Percentiles rank a stretch among this genome's conserved stretches.
Conservation (phyloP, 164 flowering plant species). For the Stephania cephalantha region DNA sequence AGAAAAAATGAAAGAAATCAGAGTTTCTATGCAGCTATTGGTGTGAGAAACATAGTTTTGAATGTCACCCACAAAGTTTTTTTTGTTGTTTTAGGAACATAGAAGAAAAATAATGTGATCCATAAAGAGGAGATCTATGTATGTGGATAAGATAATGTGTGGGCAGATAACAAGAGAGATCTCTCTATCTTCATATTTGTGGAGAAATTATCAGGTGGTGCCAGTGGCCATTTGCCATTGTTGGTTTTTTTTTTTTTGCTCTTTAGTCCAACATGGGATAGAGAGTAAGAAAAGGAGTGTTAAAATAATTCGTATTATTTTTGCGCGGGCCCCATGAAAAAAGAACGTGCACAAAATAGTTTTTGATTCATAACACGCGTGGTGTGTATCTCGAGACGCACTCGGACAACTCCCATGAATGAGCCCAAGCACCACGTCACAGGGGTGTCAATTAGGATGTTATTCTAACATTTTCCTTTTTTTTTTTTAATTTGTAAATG, state of each 20-base stretch:
- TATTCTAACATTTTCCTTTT: too few relatives aligned
- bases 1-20: background rate
- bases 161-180: constrained; percentile 2
- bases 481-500: too few relatives aligned
- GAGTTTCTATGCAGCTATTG: constrained; percentile 3
- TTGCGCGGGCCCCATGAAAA: too few relatives aligned
- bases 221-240: background rate
- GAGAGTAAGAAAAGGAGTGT: too few relatives aligned
- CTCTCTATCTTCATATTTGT: constrained; percentile 4
- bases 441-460: too few relatives aligned
- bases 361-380: too few relatives aligned
- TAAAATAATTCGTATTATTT: too few relatives aligned
- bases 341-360: too few relatives aligned
- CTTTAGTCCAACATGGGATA: background rate
- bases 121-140: background rate
- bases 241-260: background rate
- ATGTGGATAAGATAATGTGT: constrained; percentile 23
- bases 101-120: background rate
- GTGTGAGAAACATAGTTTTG: background rate
- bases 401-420: too few relatives aligned
- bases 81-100: constrained; percentile 1
- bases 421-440: too few relatives aligned
- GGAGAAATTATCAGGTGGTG: background rate
- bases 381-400: too few relatives aligned
- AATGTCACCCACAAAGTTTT: background rate